These are phyloP conservation scores for Mucor saturninus DNA, from an alignment of 371 early-diverging fungal genomes.

Conservation along the genomic window DNA sequence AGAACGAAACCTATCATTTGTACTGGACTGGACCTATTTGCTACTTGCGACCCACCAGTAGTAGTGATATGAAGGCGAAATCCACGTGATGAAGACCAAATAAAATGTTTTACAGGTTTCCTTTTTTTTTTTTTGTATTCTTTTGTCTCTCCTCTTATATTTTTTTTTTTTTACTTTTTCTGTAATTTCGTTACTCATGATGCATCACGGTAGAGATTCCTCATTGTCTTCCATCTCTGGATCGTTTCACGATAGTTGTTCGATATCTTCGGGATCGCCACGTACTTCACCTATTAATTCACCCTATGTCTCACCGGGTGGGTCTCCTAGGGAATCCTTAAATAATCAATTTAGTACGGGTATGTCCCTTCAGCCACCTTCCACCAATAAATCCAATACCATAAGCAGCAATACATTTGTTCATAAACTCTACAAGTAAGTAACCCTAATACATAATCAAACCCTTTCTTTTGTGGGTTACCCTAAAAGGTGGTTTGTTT, in stretches of 20 bases:
- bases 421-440: conserved; percentile 51
- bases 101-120: neutral
- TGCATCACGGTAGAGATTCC: conserved; percentile 26
- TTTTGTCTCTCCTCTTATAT: neutral
- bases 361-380: conserved; percentile 27
- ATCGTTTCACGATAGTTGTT: conserved; percentile 27
- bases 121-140: neutral
- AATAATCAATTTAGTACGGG: conserved; percentile 16
- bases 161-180: conserved; percentile 8
- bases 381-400: conserved; percentile 3
- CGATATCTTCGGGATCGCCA: conserved; percentile 27
- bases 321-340: conserved; percentile 30
- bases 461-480: neutral
- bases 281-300: conserved; percentile 30
- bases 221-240: conserved; percentile 29
- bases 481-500: neutral
- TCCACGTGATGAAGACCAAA: conserved; percentile 10
- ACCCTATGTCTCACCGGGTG: conserved; percentile 34
- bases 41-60: conserved; percentile 31
- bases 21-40: conserved; percentile 45
- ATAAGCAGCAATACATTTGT: conserved; percentile 34
- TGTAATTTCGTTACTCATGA: conserved; percentile 5
- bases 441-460: neutral
- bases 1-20: conserved; percentile 24
- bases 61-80: neutral